phyloP scores from a whole-genome alignment of 2,329 filamentous ascomycete species.

The Zymoseptoria ardabiliae region DNA sequence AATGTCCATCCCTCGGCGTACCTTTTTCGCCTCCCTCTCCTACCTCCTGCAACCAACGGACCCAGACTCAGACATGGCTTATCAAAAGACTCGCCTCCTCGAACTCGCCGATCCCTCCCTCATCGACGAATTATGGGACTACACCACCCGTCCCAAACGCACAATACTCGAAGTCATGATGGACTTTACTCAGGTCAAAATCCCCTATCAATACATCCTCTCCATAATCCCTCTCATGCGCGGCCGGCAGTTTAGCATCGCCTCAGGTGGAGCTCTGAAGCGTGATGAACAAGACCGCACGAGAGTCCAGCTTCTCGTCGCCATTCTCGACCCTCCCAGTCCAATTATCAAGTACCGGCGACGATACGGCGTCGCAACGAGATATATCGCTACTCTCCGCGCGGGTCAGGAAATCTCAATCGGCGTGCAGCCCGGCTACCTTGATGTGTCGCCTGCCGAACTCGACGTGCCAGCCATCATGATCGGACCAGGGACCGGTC shows the following conservation, averaged over 20 bases:
- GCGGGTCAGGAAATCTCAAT: constrained; percentile 54
- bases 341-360: constrained; percentile 86
- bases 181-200: constrained; percentile 76
- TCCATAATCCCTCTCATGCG: constrained; percentile 73
- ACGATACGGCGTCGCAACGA: constrained; percentile 80
- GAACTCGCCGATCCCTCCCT: constrained; percentile 76
- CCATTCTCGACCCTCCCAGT: constrained; percentile 31
- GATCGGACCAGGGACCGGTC: constrained; percentile 76
- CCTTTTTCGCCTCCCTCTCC: constrained; percentile 72
- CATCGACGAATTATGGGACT: constrained; percentile 91
- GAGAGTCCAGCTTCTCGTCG: constrained; percentile 30
- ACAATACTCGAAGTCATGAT: constrained; percentile 88
- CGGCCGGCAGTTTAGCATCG: constrained; percentile 91
- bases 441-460: constrained; percentile 43
- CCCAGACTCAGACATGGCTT: constrained; percentile 38
- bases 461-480: constrained; percentile 58
- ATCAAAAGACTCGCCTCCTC: constrained; percentile 69
- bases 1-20: constrained; percentile 77
- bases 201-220: constrained; percentile 66
- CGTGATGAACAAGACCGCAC: constrained; percentile 17
- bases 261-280: constrained; percentile 55
- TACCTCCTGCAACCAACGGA: constrained; percentile 61
- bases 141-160: constrained; percentile 80
- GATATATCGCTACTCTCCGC: constrained; percentile 65
- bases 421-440: constrained; percentile 47